Percentiles rank a stretch among this genome's conserved stretches.
These are phyloP conservation scores for Graphilbum ipis-grandicollis DNA, from an alignment of 2,329 filamentous ascomycete genomes.

Conservation along the genomic window DNA sequence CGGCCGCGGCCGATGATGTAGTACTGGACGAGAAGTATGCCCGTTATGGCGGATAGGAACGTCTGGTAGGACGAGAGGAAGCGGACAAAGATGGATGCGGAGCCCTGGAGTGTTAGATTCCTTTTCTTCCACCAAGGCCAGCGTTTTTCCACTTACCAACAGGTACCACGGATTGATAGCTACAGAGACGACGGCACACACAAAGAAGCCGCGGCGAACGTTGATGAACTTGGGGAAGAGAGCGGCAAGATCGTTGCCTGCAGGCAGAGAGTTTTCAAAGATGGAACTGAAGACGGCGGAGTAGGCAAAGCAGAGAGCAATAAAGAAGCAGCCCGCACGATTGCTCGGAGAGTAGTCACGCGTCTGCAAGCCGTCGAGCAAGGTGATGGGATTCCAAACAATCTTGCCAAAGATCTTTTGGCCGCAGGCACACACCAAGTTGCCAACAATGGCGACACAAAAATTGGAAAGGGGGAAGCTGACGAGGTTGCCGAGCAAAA, in stretches of 20 bases:
- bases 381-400: constrained; percentile 4
- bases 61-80: constrained; percentile 24
- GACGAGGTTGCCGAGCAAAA: constrained; percentile 21
- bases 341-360: constrained; percentile 2
- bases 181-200: constrained; percentile 10
- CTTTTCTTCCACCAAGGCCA: too few species aligned
- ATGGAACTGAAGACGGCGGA: constrained; percentile 2
- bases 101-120: constrained; percentile 5
- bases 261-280: constrained; percentile 8
- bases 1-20: constrained; percentile 19
- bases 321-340: constrained; percentile 6
- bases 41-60: constrained; percentile 22
- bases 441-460: constrained; percentile 20
- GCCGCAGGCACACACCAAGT: constrained; percentile 5
- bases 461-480: constrained; percentile 22
- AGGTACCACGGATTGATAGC: constrained; percentile 11
- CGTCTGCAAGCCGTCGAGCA: constrained; percentile 3
- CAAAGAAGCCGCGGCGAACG: constrained; percentile 20
- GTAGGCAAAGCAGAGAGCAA: constrained; percentile 5
- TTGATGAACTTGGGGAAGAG: constrained; percentile 21
- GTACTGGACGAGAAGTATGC: constrained; percentile 24
- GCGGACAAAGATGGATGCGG: constrained; percentile 19
- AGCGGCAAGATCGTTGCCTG: constrained; percentile 15
- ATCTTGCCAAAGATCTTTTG: constrained; percentile 5
- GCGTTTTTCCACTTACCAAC: constrained; percentile 6